Evolutionary conservation across 2,329 filamentous ascomycete genomes (phyloP), one percentile per base, ranked within the genome.

Genomic region (Didymella segeticola): DNA sequence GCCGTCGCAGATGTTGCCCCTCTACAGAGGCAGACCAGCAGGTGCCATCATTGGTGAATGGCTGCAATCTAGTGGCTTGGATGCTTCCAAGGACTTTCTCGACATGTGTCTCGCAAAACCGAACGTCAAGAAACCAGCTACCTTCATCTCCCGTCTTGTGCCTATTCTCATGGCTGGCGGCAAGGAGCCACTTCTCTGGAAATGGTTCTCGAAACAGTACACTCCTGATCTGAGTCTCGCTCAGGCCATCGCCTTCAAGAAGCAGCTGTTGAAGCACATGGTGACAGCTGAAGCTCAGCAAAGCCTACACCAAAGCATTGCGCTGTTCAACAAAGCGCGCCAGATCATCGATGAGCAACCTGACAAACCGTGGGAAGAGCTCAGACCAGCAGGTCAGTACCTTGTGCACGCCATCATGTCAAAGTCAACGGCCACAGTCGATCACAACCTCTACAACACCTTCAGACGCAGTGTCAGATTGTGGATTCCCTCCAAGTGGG

Each of bases 61-160:
- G 71, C 53, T 75, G 10, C 53, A 47, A n/a, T 57, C 63, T 2
- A 74, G 70, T 43, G 66, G 63, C 2, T 17, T 63, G 20, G 70
- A 73, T 12, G 61, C 38, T 2, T 70, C 71, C 7, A 63, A 54
- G 34, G 61, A 64, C 4, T 71, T 74, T 33, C 19, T 73, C 8
- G 58, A 66, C 3, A 29, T 53, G 30, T 58, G 42, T n/a, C 26
- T 55, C 7, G 41, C 41, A 23, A 57, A 55, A 17, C 53, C 54
- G 2, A 53, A 54, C 10, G 34, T 38, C 20, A 51, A 42, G 30
- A 42, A 22, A 41, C 27, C 39, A 5, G 53, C 33, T 17, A 53
- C 19, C 9, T 67, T 69, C 20, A 41, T 68, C 4, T 43, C 58
- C 15, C 57, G 48, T 17, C 45, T 74, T 19, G 54, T 71, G 2